Percentiles rank a stretch among this genome's conserved stretches.
These are phyloP conservation scores for Leptomonas pyrrhocoris DNA, from an alignment of 208 protist genomes.

Conservation along the genomic window DNA sequence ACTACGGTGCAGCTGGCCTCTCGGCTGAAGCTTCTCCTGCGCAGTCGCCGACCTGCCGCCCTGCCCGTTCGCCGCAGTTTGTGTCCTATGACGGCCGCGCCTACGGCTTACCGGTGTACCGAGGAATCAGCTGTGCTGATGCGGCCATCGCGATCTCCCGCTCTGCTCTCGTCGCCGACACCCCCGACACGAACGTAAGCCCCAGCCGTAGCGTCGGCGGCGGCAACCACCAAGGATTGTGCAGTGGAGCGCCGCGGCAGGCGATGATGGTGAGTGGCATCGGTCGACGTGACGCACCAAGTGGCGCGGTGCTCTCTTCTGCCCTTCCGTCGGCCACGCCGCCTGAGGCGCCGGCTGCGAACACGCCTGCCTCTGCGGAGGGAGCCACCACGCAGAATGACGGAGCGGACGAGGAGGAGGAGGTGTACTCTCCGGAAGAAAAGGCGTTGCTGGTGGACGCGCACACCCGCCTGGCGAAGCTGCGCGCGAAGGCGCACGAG, in stretches of 20 bases:
- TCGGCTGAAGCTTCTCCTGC: not conserved
- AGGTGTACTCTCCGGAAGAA: constrained; percentile 20
- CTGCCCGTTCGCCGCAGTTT: constrained; percentile 27
- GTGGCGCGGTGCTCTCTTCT: not conserved
- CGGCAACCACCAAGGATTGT: not conserved
- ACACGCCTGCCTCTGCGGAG: constrained; percentile 1
- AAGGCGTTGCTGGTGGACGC: constrained; percentile 23
- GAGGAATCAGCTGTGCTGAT: constrained; percentile 11
- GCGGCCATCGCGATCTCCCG: constrained; percentile 2
- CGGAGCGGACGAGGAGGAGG: not conserved
- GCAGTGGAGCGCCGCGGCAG: not conserved
- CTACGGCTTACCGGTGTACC: constrained; percentile 41
- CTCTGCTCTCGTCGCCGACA: not conserved
- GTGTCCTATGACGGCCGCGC: constrained; percentile 52
- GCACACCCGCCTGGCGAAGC: constrained; percentile 14
- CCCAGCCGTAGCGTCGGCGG: too few species aligned
- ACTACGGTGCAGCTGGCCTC: too few species aligned
- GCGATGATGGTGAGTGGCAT: not conserved
- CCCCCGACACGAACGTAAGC: not conserved
- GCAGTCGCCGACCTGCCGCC: not conserved
- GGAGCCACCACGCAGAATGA: not conserved
- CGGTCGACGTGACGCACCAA: not conserved
- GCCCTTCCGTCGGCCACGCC: not conserved
- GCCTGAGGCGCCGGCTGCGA: not conserved
- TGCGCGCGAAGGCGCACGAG: constrained; percentile 8